A percentile compares a stretch with the other conserved stretches of the same genome.
Evolutionary conservation across 345 rosid species (phyloP).

Genomic region (Combretum micranthum): DNA sequence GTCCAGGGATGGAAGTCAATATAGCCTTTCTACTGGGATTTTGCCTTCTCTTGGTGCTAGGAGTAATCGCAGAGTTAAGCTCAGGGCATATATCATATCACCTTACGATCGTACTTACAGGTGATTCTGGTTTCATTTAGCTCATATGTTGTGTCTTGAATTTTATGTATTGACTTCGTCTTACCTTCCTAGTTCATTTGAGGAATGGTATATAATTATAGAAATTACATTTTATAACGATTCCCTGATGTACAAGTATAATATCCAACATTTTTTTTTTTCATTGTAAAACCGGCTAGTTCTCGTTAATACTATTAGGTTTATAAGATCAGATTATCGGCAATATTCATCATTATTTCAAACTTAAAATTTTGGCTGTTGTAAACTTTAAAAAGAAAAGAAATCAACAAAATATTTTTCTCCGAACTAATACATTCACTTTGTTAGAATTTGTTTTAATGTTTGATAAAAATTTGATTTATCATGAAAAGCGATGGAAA

Average conservation of each 20-base stretch:
- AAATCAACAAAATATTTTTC: too few relatives aligned
- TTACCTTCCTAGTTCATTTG: neutral
- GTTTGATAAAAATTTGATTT: too few relatives aligned
- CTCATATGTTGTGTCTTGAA: neutral
- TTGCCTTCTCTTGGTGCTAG: slow-evolving; percentile 91
- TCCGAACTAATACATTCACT: too few relatives aligned
- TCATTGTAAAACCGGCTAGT: too few relatives aligned
- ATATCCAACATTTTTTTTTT: neutral
- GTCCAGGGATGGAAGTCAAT: slow-evolving; percentile 78
- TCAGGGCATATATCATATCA: slow-evolving; percentile 47
- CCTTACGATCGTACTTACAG: slow-evolving; percentile 88
- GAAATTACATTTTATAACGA: slow-evolving; percentile 2
- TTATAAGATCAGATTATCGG: too few relatives aligned
- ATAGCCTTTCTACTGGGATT: slow-evolving; percentile 76
- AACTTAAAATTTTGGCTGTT: too few relatives aligned
- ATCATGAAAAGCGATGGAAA: too few relatives aligned
- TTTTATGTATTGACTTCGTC: neutral
- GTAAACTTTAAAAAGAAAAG: too few relatives aligned
- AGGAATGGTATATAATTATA: neutral
- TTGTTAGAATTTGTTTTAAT: too few relatives aligned
- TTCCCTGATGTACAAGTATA: neutral
- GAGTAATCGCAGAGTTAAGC: slow-evolving; percentile 71
- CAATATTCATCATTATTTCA: too few relatives aligned
- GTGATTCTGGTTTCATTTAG: slow-evolving; percentile 14
- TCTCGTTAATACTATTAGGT: too few relatives aligned